These are phyloP conservation scores for Cercospora sesami DNA, from an alignment of 2,329 filamentous ascomycete genomes.

Conservation along the genomic window DNA sequence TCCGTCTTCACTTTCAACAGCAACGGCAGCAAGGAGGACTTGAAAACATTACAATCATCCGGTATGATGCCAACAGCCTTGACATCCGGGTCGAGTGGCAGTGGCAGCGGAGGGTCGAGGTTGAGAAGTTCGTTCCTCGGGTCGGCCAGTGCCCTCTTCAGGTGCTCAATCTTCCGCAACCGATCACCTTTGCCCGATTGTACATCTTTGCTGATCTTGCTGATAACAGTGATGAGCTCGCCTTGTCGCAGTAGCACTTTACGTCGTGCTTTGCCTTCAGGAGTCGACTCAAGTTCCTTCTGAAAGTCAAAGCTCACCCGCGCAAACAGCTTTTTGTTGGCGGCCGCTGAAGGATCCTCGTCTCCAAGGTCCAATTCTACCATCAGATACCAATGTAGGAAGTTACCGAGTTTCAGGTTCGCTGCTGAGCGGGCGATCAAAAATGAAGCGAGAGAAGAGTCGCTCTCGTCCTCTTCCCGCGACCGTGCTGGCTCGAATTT, in stretches of 20 bases:
- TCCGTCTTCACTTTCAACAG: conserved; percentile 86
- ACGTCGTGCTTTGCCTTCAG: conserved; percentile 70
- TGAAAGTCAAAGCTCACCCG: conserved; percentile 97
- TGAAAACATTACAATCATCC: conserved; percentile 88
- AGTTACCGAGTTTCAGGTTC: conserved; percentile 90
- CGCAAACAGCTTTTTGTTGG: conserved; percentile 80
- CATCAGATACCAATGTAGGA: conserved; percentile 98
- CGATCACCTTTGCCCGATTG: conserved; percentile 77
- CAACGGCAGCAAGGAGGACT: conserved; percentile 88
- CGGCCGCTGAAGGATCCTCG: conserved; percentile 56
- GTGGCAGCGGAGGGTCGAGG: conserved; percentile 81
- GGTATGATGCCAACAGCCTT: conserved; percentile 76
- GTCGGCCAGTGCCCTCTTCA: conserved; percentile 82
- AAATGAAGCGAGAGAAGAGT: conserved; percentile 86
- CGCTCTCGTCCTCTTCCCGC: conserved; percentile 52
- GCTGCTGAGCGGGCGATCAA: conserved; percentile 82
- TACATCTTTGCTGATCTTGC: conserved; percentile 85
- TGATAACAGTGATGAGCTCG: conserved; percentile 82
- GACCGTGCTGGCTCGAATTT: conserved; percentile 74
- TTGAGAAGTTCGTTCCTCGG: conserved; percentile 82
- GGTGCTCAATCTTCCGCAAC: conserved; percentile 74
- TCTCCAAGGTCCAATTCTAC: conserved; percentile 82
- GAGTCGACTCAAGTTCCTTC: conserved; percentile 72
- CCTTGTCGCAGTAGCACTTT: conserved; percentile 81
- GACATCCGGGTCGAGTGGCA: conserved; percentile 84